These are phyloP conservation scores for Pleurotus eryngii DNA, from an alignment of 768 basidiomycete genomes.

Conservation along the genomic window DNA sequence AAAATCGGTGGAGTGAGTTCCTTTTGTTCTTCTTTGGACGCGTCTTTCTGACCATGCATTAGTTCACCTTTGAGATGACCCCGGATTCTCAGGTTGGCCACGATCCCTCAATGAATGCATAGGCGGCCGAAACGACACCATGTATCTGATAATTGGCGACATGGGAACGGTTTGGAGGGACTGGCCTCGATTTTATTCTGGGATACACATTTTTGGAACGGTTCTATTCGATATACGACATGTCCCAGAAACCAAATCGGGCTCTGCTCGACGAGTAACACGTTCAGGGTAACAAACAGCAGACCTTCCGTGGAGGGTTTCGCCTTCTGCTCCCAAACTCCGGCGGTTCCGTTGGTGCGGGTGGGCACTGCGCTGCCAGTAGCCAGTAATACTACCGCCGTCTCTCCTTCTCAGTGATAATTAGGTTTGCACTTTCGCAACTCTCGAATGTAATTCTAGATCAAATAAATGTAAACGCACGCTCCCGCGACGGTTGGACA, in stretches of 20 bases:
- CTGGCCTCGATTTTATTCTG: neutral
- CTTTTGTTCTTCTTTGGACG: neutral
- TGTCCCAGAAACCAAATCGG: conserved; percentile 37
- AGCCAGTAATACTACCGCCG: no score
- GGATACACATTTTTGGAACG: conserved; percentile 19
- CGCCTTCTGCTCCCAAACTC: no score
- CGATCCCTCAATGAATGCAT: conserved; percentile 39
- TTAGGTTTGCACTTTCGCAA: no score
- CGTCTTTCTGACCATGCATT: neutral
- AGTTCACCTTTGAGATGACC: conserved; percentile 33
- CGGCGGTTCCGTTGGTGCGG: no score
- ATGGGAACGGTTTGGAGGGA: neutral
- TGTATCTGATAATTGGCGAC: conserved; percentile 37
- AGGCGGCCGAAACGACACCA: conserved; percentile 29
- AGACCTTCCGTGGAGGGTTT: no score
- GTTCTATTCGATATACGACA: conserved; percentile 50
- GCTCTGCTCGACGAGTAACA: conserved; percentile 34
- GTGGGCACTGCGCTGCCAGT: no score
- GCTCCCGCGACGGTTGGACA: no score
- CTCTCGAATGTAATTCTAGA: no score
- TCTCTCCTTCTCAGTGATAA: no score
- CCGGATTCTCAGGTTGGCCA: conserved; percentile 38
- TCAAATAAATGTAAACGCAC: no score
- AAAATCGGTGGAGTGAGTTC: conserved; percentile 42
- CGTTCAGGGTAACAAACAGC: conserved; percentile 20